Base-by-base conservation (phyloP, 2,329 filamentous ascomycete genomes). In the Clonostachys chloroleuca region DNA sequence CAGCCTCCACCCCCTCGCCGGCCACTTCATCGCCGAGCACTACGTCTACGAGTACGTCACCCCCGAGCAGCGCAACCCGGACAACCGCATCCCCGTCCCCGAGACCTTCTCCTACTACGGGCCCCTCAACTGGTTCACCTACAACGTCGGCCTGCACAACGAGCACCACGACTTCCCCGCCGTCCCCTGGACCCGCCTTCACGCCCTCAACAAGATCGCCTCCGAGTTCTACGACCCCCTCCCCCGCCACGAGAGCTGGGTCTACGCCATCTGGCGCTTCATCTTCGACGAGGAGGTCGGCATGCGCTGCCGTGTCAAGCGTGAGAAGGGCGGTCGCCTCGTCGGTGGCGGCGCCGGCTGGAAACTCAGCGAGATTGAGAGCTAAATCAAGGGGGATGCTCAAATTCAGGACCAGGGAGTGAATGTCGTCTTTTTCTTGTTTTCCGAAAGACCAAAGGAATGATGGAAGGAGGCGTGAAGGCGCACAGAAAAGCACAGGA, bases 81-180 rank as follows among this genome's bases (percentile, higher is more conserved):
- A 75, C 20, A 85, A 84, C 56, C 68, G 72, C 39, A 72, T 87
- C 40, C 77, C 84, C 14, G 78, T 95, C 5, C 92, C 94, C 3
- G 94, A 99, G 75, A 99, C 94, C 2, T 99, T 90, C 72, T 92
- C 87, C 43, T 99, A 99, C 78, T 99, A 99, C 64, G 94, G 94
- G 1, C 82, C 87, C 1, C 79, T 97, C 54, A 99, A 99, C 71
- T 70, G 91, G 59, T 70, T 99, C 44, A 96, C 92, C 1, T 99
- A 97, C 77, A 99, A 99, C 59, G 94, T 99, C 42, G 94, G 94
- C 46, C 74, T 96, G 60, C 94, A 99, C 75, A 99, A 99, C 65
- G 94, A 99, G 75, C 94, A 99, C 69, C 94, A 99, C 67, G 94
- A 99, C 68, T 99, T 99, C 71, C 94, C 94, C 12, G 94, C 94